Evolutionary conservation across 768 basidiomycete genomes (phyloP).

Genomic region (Clavaria fumosa): DNA sequence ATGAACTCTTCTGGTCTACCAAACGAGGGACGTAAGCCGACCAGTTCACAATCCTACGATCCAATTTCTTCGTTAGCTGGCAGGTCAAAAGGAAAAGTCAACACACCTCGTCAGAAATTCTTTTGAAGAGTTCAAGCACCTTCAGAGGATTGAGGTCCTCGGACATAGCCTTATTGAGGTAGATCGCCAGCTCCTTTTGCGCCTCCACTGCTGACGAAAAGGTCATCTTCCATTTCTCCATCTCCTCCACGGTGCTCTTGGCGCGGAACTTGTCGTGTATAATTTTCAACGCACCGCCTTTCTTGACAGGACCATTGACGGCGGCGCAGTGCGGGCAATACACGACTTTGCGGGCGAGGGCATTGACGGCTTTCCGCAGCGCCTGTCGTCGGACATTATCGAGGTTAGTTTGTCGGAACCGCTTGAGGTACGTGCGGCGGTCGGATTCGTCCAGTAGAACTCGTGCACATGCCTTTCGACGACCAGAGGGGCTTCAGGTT

Average conservation of each 20-base stretch:
- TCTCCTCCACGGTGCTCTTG: slow-evolving; percentile 80
- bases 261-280: slow-evolving; percentile 96
- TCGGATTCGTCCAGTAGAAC: slow-evolving; percentile 82
- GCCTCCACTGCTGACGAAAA: slow-evolving; percentile 73
- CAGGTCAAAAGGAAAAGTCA: neutral
- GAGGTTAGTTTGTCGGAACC: slow-evolving; percentile 80
- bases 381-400: slow-evolving; percentile 85
- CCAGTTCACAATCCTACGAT: slow-evolving; percentile 78
- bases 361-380: slow-evolving; percentile 73
- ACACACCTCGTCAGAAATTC: slow-evolving; percentile 80
- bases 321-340: slow-evolving; percentile 90
- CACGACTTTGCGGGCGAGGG: slow-evolving; percentile 75
- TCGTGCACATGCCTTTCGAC: slow-evolving; percentile 50
- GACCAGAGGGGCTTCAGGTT: slow-evolving; percentile 4
- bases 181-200: slow-evolving; percentile 73
- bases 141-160: slow-evolving; percentile 94
- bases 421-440: slow-evolving; percentile 66
- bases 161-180: slow-evolving; percentile 73
- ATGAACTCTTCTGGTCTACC: slow-evolving; percentile 95
- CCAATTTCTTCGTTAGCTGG: neutral
- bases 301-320: slow-evolving; percentile 92
- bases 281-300: slow-evolving; percentile 87
- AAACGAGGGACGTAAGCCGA: slow-evolving; percentile 76
- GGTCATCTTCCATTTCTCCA: slow-evolving; percentile 74
- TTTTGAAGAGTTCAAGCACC: slow-evolving; percentile 79